phyloP scores from a whole-genome alignment of 2,329 filamentous ascomycete species.

The Colletotrichum theobromicola region DNA sequence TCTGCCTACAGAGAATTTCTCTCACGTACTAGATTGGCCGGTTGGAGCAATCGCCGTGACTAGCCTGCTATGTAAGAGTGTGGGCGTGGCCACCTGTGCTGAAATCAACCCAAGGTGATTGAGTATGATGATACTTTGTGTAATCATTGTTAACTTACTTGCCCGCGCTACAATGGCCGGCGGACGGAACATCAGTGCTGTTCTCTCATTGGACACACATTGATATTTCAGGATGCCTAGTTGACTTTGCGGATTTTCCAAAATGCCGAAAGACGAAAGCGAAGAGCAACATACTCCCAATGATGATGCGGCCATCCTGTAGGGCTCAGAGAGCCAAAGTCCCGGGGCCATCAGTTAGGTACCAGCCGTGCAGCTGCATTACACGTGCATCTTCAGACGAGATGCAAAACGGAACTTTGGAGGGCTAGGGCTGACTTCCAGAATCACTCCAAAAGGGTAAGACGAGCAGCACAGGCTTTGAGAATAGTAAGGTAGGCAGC shows the following conservation, averaged over 20 bases:
- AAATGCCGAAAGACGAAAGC: neutral
- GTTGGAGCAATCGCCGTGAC: neutral
- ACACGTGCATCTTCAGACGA: neutral
- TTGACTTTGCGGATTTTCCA: neutral
- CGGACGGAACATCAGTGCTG: neutral
- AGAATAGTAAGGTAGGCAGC: too few species aligned
- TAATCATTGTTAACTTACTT: neutral
- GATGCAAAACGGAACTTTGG: neutral
- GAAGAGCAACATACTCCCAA: neutral
- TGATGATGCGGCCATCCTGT: neutral
- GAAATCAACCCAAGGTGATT: fast-evolving
- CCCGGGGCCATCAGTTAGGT: neutral
- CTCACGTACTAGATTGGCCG: neutral
- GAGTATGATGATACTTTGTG: neutral
- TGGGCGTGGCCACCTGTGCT: neutral
- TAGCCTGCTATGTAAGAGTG: neutral
- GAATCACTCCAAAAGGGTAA: neutral
- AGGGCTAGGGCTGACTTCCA: neutral
- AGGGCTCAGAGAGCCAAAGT: neutral
- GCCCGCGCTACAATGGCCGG: neutral
- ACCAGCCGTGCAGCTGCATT: neutral
- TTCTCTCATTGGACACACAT: neutral
- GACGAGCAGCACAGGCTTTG: too few species aligned
- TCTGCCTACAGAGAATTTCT: too few species aligned
- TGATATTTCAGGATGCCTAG: neutral